Evolutionary conservation across 1,139 yeast species (phyloP).

Genomic region (Suhomyces guaymorum): DNA sequence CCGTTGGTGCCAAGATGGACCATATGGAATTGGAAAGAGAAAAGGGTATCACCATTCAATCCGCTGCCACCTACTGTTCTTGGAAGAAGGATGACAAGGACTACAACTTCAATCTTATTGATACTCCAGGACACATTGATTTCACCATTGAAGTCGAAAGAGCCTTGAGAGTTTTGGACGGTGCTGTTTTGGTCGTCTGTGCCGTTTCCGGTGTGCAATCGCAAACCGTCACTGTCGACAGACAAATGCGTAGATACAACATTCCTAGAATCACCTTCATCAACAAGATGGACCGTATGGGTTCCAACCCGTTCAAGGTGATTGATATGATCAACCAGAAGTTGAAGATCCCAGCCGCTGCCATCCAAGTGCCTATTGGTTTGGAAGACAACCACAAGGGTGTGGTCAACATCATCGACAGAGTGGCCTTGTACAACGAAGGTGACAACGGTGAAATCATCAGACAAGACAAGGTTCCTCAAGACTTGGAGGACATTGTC

Average conservation of each 20-base stretch:
- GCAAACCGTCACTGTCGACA: conserved; percentile 96
- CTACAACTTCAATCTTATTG: conserved; percentile 68
- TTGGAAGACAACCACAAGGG: conserved; percentile 83
- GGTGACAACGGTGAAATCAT: conserved; percentile 89
- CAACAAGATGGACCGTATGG: conserved; percentile 99
- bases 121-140: conserved; percentile 69
- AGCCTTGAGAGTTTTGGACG: conserved; percentile 93
- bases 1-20: conserved; percentile 89
- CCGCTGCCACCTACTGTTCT: conserved; percentile 97
- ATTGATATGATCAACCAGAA: conserved; percentile 87
- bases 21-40: conserved; percentile 83
- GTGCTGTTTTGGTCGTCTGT: conserved; percentile 97
- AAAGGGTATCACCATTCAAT: conserved; percentile 63
- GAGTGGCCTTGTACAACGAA: conserved; percentile 84
- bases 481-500: conserved; percentile 30
- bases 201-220: conserved; percentile 98
- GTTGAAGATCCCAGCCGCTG: conserved; percentile 93
- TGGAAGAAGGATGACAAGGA: conserved; percentile 76
- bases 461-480: conserved; percentile 66
- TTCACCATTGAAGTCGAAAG: conserved; percentile 98
- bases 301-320: conserved; percentile 94
- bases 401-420: conserved; percentile 85
- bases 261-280: conserved; percentile 95
- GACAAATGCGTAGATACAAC: conserved; percentile 98
- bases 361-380: conserved; percentile 97